Evolutionary conservation across 805 yeast genomes (phyloP).

Genomic region (Starmerella davenportii): DNA sequence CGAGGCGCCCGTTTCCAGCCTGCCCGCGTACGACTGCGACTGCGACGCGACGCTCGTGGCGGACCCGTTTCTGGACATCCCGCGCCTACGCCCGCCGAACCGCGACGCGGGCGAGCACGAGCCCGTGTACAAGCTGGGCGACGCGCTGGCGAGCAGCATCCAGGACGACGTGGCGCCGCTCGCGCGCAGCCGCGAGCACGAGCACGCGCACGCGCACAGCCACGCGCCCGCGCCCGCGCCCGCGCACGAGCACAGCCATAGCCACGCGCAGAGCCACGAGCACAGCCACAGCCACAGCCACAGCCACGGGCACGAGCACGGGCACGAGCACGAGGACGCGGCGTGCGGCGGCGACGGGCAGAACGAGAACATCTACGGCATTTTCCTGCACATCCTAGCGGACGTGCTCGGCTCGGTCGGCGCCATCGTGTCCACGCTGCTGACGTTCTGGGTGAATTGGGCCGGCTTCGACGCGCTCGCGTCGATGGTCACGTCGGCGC

Average conservation of each 20-base stretch:
- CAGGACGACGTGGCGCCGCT: no score
- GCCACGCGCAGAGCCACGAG: slow-evolving; percentile 6
- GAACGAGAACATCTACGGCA: slow-evolving; percentile 80
- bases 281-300: slow-evolving; percentile 2
- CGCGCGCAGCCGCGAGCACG: no score
- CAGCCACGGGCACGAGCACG: slow-evolving; percentile 4
- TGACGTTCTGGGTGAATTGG: slow-evolving; percentile 54
- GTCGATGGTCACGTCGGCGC: slow-evolving; percentile 64
- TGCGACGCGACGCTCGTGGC: no score
- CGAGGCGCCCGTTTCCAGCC: no score
- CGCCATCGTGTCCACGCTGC: slow-evolving; percentile 74
- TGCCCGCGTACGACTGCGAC: no score
- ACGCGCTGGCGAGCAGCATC: no score
- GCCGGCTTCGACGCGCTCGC: slow-evolving; percentile 85
- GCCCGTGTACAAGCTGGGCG: no score
- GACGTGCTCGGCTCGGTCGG: slow-evolving; percentile 96
- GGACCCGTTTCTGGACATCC: no score
- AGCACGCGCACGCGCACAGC: slow-evolving; percentile 16
- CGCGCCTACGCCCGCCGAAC: no score
- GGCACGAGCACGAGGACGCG: slow-evolving; percentile 3
- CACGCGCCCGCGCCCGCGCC: slow-evolving; percentile 7
- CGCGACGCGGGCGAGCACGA: no score
- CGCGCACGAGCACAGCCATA: slow-evolving; percentile 2
- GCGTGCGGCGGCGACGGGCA: slow-evolving; percentile 9
- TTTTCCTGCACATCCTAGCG: slow-evolving; percentile 81